Evolutionary conservation across 345 rosid genomes (phyloP).

Genomic region (Aurinia saxatilis): DNA sequence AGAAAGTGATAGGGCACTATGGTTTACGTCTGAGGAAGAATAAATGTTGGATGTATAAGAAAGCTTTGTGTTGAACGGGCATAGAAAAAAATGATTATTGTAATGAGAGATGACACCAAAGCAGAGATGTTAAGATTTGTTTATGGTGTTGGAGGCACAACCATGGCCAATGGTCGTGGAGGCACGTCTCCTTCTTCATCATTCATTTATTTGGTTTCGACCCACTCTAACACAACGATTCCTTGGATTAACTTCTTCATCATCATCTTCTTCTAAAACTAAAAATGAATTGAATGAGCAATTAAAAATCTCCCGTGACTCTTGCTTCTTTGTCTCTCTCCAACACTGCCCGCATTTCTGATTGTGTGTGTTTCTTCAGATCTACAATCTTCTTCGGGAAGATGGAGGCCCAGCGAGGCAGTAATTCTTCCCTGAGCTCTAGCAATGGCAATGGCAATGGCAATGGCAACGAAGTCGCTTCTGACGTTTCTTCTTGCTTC

Average conservation of each 20-base stretch:
- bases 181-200: conserved; percentile 15
- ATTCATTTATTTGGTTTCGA: conserved; percentile 15
- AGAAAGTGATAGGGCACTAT: neutral
- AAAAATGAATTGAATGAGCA: neutral
- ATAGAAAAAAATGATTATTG: neutral
- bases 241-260: neutral
- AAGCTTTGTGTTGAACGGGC: too few species aligned
- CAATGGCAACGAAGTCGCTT: conserved; percentile 22
- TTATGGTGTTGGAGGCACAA: conserved; percentile 28
- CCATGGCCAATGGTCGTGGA: conserved; percentile 17
- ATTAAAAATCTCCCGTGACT: conserved; percentile 20
- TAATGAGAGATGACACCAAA: conserved; percentile 16
- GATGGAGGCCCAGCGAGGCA: conserved; percentile 32
- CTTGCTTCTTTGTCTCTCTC: neutral
- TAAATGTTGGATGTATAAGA: too few species aligned
- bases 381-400: conserved; percentile 3
- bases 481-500: conserved; percentile 23
- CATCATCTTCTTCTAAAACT: neutral
- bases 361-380: too few species aligned
- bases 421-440: conserved; percentile 29
- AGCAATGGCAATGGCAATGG: too few species aligned
- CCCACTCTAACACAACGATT: neutral
- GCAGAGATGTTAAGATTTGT: conserved; percentile 15
- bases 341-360: neutral
- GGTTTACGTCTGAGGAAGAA: too few species aligned